Evolutionary conservation across 108 stramenopile species (phyloP), one percentile per base, ranked within the genome.

Genomic region (Skeletonema menzelii): DNA sequence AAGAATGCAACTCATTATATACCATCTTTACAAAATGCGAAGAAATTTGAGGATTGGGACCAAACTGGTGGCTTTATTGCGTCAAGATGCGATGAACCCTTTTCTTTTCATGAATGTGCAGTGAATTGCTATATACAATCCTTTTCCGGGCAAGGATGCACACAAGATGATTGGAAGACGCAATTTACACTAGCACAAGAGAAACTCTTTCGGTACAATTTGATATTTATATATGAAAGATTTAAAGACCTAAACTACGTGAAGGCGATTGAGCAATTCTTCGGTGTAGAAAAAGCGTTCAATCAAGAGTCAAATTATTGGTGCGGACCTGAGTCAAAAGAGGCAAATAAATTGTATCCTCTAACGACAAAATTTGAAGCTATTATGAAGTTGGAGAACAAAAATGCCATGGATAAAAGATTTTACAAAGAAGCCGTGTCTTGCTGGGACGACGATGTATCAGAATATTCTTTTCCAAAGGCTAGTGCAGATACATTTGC

Each of bases 121-220:
- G 77, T 78, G 20, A 78, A 78, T 67, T 78, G 77, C 65, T 71
- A 78, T 34, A 32, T 78, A 1, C 77, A 78, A 67, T 31, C 70
- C 4, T 78, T 65, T 56, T 71, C 70, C 8, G 77, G 77, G 0
- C 47, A 62, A 19, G 77, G 77, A 14, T 78, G 77, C 57, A 59
- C 77, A 34, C 8, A 34, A 17, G 77, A 78, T 46, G 56, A 37
- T 13, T 78, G 77, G 77, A 26, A 61, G 19, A 59, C 77, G 0
- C 64, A 78, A 30, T 67, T 66, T 26, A 37, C 27, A n/a, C 8
- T 66, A 57, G 77, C 77, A 32, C 27, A 27, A 42, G 70, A 78
- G 24, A 42, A 70, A 14, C 35, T 78, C 15, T 67, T 71, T 40
- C 69, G 70, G 2, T 78, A 78, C 35, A 78, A 78, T 61, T 37